These are phyloP conservation scores for Vicia sativa DNA, from an alignment of 306 rosid species.

Conservation along the genomic window DNA sequence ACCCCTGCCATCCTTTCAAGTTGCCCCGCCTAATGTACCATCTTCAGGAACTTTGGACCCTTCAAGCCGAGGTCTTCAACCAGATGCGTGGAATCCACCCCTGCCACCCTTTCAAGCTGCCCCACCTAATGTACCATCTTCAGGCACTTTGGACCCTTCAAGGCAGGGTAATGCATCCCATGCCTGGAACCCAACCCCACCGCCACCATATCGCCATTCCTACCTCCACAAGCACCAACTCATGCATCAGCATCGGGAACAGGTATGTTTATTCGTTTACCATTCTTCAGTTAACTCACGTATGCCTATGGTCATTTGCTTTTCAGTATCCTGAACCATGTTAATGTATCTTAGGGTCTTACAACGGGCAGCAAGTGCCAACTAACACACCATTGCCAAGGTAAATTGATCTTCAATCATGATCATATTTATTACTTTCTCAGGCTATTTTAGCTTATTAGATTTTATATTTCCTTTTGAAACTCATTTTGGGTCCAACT, in stretches of 20 bases:
- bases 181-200: constrained; percentile 61
- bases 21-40: constrained; percentile 61
- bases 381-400: constrained; percentile 63
- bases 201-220: constrained; percentile 51
- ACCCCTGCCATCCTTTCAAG: constrained; percentile 67
- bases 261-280: constrained; percentile 46
- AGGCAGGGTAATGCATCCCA: constrained; percentile 61
- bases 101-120: constrained; percentile 22
- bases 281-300: constrained; percentile 17
- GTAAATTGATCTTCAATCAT: constrained; percentile 47
- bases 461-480: too few relatives aligned
- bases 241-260: constrained; percentile 62
- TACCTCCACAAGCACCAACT: constrained; percentile 55
- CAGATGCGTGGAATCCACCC: constrained; percentile 50
- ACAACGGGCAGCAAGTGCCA: constrained; percentile 64
- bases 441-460: constrained; percentile 27
- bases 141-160: constrained; percentile 55
- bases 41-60: constrained; percentile 50
- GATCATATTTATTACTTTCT: constrained; percentile 16
- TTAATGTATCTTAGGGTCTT: constrained; percentile 63
- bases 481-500: background rate
- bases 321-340: constrained; percentile 45
- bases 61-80: constrained; percentile 47
- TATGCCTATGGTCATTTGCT: constrained; percentile 10
- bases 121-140: constrained; percentile 46